These are phyloP conservation scores for Teunomyces cretensis DNA, from an alignment of 805 yeast genomes.

Conservation along the genomic window DNA sequence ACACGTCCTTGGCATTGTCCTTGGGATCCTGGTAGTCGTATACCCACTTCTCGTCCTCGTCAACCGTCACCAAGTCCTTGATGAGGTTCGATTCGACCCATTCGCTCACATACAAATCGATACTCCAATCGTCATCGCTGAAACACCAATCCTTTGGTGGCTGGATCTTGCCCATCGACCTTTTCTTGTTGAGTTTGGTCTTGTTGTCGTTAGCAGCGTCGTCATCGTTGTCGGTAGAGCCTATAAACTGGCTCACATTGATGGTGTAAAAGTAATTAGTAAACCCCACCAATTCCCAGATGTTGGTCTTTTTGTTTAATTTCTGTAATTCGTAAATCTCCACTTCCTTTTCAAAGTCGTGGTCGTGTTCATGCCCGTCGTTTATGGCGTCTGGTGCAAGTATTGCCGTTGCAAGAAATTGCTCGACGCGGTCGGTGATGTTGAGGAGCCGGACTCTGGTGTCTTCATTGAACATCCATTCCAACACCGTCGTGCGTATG, in stretches of 20 bases:
- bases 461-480: slow-evolving; percentile 58
- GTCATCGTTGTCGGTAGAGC: not conserved
- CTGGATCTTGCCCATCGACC: slow-evolving; percentile 37
- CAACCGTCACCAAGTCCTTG: slow-evolving; percentile 55
- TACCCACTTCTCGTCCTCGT: slow-evolving; percentile 82
- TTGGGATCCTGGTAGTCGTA: slow-evolving; percentile 48
- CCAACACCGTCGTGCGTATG: slow-evolving; percentile 46
- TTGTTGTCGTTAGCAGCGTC: not conserved
- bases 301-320: slow-evolving; percentile 45
- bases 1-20: slow-evolving; percentile 24
- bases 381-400: not conserved
- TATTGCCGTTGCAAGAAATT: slow-evolving; percentile 18
- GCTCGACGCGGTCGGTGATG: slow-evolving; percentile 50
- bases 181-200: slow-evolving; percentile 7
- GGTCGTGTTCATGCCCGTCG: slow-evolving; percentile 7
- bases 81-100: slow-evolving; percentile 63
- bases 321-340: slow-evolving; percentile 70
- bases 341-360: slow-evolving; percentile 37
- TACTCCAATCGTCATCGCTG: slow-evolving; percentile 51
- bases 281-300: slow-evolving; percentile 67
- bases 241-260: slow-evolving; percentile 23
- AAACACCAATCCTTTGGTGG: slow-evolving; percentile 67
- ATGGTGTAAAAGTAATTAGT: slow-evolving; percentile 53
- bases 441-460: slow-evolving; percentile 54
- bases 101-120: slow-evolving; percentile 59